Evolutionary conservation across 169 alveolate genomes (phyloP).

Genomic region (Eimeria tenella): DNA sequence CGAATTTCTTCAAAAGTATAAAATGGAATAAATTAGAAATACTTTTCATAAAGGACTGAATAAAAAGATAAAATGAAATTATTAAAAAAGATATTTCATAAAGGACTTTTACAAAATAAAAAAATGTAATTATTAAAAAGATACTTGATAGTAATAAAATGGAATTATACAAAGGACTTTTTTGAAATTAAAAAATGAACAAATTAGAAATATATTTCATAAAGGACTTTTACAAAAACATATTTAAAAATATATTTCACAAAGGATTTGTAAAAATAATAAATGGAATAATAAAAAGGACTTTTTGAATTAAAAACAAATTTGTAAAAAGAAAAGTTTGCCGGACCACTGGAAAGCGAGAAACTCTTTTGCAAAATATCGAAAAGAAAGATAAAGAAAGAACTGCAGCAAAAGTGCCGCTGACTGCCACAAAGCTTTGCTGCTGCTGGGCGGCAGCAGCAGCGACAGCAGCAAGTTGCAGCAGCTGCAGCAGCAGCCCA

Average conservation of each 20-base stretch:
- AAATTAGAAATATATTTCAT: not conserved
- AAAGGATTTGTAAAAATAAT: too few species aligned
- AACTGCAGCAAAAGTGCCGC: not conserved
- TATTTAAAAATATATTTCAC: too few species aligned
- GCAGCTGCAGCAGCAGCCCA: not conserved
- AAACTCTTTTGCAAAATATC: constrained; percentile 11
- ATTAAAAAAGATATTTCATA: too few species aligned
- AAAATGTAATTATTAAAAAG: too few species aligned
- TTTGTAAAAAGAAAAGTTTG: not conserved
- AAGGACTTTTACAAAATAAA: too few species aligned
- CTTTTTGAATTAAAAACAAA: not conserved
- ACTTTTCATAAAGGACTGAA: too few species aligned
- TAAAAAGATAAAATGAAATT: too few species aligned
- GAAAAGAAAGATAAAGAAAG: not conserved
- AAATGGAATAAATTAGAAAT: too few species aligned
- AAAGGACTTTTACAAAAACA: not conserved
- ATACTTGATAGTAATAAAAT: too few species aligned
- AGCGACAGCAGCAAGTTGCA: not conserved
- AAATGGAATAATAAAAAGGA: not conserved
- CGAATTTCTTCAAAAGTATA: too few species aligned
- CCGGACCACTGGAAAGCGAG: constrained; percentile 4
- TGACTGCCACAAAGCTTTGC: not conserved
- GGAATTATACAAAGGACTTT: too few species aligned
- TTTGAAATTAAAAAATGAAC: too few species aligned
- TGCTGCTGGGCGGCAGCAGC: not conserved